These are phyloP conservation scores for Magnolia sinica DNA, from an alignment of 164 flowering plant species.

Conservation along the genomic window DNA sequence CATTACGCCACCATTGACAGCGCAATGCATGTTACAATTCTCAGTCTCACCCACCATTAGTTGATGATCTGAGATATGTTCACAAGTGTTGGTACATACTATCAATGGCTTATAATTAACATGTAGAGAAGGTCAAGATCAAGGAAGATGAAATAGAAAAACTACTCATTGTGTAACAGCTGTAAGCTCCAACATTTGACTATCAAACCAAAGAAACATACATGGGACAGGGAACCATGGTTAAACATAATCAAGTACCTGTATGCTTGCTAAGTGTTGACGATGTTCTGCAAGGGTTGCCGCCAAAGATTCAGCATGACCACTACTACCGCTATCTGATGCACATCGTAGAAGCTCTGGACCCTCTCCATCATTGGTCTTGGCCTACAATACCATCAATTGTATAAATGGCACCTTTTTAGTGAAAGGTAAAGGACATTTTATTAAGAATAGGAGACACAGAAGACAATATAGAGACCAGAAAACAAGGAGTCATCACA, in stretches of 20 bases:
- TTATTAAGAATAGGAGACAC: too few species aligned
- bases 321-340: slow-evolving; percentile 60
- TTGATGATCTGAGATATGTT: too few species aligned
- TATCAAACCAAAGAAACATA: not conserved
- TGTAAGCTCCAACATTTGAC: not conserved
- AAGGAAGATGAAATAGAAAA: not conserved
- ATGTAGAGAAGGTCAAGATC: not conserved
- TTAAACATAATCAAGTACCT: slow-evolving; percentile 42
- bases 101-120: too few species aligned
- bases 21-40: too few species aligned
- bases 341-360: slow-evolving; percentile 79
- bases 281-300: slow-evolving; percentile 89
- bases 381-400: slow-evolving; percentile 51
- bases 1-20: too few species aligned
- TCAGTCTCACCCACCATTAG: too few species aligned
- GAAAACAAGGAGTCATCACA: too few species aligned
- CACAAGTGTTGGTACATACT: too few species aligned
- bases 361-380: slow-evolving; percentile 95
- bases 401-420: not conserved
- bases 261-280: slow-evolving; percentile 94
- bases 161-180: not conserved
- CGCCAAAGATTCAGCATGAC: slow-evolving; percentile 91
- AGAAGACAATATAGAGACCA: too few species aligned
- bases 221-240: not conserved
- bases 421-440: too few species aligned